Evolutionary conservation across 2,329 filamentous ascomycete species (phyloP).

Genomic region (Madurella mycetomatis): DNA sequence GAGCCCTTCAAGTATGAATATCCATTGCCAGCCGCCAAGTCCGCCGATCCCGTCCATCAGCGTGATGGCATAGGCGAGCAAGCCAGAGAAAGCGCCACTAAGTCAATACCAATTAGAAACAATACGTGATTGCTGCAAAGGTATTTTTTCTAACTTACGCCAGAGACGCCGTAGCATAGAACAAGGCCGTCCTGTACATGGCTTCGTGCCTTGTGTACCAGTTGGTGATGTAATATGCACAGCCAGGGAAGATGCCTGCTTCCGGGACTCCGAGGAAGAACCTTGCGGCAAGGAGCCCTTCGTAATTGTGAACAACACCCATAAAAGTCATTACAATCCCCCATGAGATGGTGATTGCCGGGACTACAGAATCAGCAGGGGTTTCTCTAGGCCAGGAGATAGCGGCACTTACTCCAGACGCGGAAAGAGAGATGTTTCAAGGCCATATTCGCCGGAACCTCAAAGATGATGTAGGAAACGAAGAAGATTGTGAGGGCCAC

Average conservation of each 20-base stretch:
- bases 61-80: conserved; percentile 67
- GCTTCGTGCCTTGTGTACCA: conserved; percentile 77
- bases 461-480: conserved; percentile 60
- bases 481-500: conserved; percentile 56
- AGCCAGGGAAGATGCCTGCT: conserved; percentile 66
- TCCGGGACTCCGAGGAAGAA: conserved; percentile 67
- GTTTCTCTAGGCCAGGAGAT: background rate
- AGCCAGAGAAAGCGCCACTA: conserved; percentile 71
- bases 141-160: background rate
- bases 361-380: background rate
- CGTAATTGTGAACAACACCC: conserved; percentile 57
- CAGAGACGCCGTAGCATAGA: conserved; percentile 1
- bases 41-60: conserved; percentile 62
- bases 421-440: conserved; percentile 47
- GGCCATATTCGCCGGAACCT: conserved; percentile 58
- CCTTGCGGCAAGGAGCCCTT: conserved; percentile 56
- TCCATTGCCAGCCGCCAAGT: conserved; percentile 58
- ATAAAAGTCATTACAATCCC: conserved; percentile 61
- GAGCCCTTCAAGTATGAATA: conserved; percentile 66
- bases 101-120: conserved; percentile 32
- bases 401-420: background rate
- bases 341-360: conserved; percentile 38
- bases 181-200: conserved; percentile 1
- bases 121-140: background rate
- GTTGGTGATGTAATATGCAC: conserved; percentile 76